These are phyloP conservation scores for Melampsora occidentalis DNA, from an alignment of 1,284 basidiomycete genomes.

Conservation along the genomic window DNA sequence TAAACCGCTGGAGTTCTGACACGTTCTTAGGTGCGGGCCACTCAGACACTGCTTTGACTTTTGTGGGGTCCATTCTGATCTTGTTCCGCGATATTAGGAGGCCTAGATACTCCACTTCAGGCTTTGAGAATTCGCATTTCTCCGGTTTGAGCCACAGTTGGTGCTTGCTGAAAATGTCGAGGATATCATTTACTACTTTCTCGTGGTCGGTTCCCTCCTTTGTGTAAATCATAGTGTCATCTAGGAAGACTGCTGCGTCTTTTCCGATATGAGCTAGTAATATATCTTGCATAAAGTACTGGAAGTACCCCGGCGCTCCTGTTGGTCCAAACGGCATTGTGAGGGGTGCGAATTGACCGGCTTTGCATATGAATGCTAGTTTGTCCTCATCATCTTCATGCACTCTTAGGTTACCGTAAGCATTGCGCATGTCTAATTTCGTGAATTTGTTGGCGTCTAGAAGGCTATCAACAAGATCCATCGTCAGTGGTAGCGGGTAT, in stretches of 20 bases:
- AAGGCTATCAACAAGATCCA: not conserved
- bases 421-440: not conserved
- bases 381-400: too few relatives aligned
- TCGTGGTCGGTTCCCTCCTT: not conserved
- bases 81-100: too few relatives aligned
- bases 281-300: too few relatives aligned
- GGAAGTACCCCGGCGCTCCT: too few relatives aligned
- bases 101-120: too few relatives aligned
- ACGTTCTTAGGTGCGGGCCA: constrained; percentile 55
- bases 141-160: too few relatives aligned
- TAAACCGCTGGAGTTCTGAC: constrained; percentile 48
- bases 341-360: too few relatives aligned
- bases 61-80: too few relatives aligned
- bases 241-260: not conserved
- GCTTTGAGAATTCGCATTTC: too few relatives aligned
- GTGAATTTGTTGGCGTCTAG: not conserved
- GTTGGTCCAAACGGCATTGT: too few relatives aligned
- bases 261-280: not conserved
- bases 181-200: not conserved
- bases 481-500: not conserved
- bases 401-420: too few relatives aligned
- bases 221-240: not conserved
- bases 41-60: constrained; percentile 52
- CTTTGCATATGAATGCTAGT: too few relatives aligned
- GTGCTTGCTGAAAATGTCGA: not conserved